Conservation (phyloP, 768 basidiomycete species). For the Coprinellus micaceus region DNA sequence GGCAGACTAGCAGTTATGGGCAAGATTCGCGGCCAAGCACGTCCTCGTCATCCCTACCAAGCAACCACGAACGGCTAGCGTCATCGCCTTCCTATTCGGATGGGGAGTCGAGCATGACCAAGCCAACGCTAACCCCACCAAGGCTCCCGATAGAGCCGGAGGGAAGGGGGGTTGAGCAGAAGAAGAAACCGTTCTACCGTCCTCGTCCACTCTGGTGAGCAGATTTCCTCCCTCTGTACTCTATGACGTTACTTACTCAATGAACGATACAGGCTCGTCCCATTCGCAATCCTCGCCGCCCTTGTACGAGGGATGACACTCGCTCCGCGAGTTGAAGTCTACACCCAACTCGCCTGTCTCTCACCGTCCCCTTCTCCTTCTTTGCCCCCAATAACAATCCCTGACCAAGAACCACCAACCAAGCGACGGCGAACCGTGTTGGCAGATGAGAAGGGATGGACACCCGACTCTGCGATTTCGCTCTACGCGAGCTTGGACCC, state of each 20-base stretch:
- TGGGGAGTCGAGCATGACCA: not conserved
- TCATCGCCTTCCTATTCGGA: not conserved
- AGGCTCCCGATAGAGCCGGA: not conserved
- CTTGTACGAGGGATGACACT: constrained; percentile 78
- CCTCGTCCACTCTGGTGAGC: constrained; percentile 49
- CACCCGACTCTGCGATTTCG: constrained; percentile 6
- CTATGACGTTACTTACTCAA: not conserved
- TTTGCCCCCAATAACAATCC: constrained; percentile 3
- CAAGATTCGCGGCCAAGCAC: not conserved
- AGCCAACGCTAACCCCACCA: not conserved
- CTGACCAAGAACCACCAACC: no score
- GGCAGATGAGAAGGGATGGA: not conserved
- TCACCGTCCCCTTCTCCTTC: constrained; percentile 30
- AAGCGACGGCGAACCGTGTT: no score
- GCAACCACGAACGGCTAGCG: not conserved
- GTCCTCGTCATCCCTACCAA: not conserved
- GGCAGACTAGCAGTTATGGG: not conserved
- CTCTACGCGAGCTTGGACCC: constrained; percentile 9
- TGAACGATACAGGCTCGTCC: constrained; percentile 57
- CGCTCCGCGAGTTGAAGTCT: constrained; percentile 76
- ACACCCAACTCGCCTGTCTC: constrained; percentile 73
- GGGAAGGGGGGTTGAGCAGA: not conserved
- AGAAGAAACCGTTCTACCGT: constrained; percentile 49
- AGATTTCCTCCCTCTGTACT: not conserved
- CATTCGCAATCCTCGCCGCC: constrained; percentile 65